Percentiles rank a stretch among this genome's conserved stretches.
Conservation (phyloP, 2,329 filamentous ascomycete genomes). For the Tetracladium maxilliforme region DNA sequence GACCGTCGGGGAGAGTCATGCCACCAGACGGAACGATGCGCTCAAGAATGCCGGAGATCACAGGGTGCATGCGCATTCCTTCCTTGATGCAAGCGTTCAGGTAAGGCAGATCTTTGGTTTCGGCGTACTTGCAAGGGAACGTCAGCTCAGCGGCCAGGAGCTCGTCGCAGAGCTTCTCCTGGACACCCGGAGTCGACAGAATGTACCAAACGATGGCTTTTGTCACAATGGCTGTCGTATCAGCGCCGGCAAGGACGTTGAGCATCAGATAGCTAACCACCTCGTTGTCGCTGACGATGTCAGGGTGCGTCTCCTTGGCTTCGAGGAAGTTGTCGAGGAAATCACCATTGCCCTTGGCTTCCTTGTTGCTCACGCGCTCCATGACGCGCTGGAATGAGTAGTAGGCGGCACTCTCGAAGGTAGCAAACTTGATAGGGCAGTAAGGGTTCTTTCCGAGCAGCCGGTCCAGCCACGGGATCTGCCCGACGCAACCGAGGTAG, state of each 20-base stretch:
- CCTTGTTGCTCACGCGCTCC: too few relatives aligned
- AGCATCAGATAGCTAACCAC: slow-evolving; percentile 5
- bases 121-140: slow-evolving; percentile 2
- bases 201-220: slow-evolving; percentile 9
- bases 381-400: too few relatives aligned
- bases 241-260: slow-evolving; percentile 22
- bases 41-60: slow-evolving; percentile 31
- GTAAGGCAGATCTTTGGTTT: slow-evolving; percentile 25
- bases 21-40: slow-evolving; percentile 30
- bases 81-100: slow-evolving; percentile 38
- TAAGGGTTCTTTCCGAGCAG: too few relatives aligned
- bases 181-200: slow-evolving; percentile 6
- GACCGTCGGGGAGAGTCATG: slow-evolving; percentile 21
- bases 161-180: slow-evolving; percentile 15
- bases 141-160: slow-evolving; percentile 13
- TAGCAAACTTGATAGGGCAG: too few relatives aligned
- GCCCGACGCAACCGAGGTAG: slow-evolving; percentile 12
- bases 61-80: slow-evolving; percentile 32
- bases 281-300: slow-evolving; percentile 14
- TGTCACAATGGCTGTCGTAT: slow-evolving; percentile 31
- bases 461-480: too few relatives aligned
- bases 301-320: slow-evolving; percentile 11
- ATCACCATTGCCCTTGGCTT: slow-evolving; percentile 3
- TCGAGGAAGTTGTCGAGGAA: slow-evolving; percentile 14
- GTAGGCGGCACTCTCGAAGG: too few relatives aligned